Conservation (phyloP, 2,329 filamentous ascomycete species). For the Cercospora sp. region DNA sequence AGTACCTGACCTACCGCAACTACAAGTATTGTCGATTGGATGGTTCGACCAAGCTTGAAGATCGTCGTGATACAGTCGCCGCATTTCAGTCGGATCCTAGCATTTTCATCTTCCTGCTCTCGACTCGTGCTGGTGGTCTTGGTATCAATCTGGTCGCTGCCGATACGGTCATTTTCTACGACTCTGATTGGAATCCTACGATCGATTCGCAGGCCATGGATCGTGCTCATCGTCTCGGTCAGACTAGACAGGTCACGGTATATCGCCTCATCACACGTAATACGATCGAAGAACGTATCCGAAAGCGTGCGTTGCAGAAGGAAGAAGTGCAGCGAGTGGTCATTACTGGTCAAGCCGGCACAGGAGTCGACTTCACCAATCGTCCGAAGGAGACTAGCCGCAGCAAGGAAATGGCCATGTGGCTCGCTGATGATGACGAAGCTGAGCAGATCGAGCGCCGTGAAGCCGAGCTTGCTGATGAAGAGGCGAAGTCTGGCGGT, state of each 20-base stretch:
- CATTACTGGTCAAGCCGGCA: conserved; percentile 82
- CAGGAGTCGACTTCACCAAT: conserved; percentile 81
- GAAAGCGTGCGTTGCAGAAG: conserved; percentile 94
- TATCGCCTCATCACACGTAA: conserved; percentile 96
- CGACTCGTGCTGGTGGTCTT: conserved; percentile 92
- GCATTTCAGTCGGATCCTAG: conserved; percentile 94
- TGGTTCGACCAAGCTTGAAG: conserved; percentile 94
- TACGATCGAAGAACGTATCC: conserved; percentile 96
- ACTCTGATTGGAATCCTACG: conserved; percentile 98
- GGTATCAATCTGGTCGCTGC: conserved; percentile 97
- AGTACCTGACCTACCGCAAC: conserved; percentile 97
- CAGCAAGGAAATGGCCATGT: conserved; percentile 97
- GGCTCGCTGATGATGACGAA: conserved; percentile 96
- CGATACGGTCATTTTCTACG: conserved; percentile 99
- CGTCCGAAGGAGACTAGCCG: conserved; percentile 83
- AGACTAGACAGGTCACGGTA: conserved; percentile 93
- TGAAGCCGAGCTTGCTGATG: conserved; percentile 77
- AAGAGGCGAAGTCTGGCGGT: conserved; percentile 60
- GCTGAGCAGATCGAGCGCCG: conserved; percentile 90
- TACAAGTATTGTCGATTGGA: conserved; percentile 98
- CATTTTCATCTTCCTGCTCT: conserved; percentile 95
- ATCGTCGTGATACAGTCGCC: conserved; percentile 90
- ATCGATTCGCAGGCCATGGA: conserved; percentile 99
- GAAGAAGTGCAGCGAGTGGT: conserved; percentile 98
- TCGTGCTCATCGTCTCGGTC: conserved; percentile 92